Base-by-base conservation (phyloP, 2,329 filamentous ascomycete species). In the Fusarium temperatum region DNA sequence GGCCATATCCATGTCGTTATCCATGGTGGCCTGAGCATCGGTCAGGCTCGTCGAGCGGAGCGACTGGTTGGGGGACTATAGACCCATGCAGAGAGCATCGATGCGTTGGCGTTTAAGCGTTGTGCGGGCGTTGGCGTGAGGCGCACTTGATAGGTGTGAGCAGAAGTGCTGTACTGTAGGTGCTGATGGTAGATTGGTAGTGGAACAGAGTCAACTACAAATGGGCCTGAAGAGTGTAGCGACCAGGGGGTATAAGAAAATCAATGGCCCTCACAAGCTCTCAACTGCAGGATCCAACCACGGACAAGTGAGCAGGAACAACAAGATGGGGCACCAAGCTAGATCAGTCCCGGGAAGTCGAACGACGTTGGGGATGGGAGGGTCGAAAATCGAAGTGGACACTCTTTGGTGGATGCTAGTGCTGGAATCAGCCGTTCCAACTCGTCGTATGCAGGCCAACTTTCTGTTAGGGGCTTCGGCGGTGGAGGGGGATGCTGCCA, bases 1-100 rank as follows among this genome's bases (percentile, higher is more conserved):
- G 78, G 79, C 81, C 77, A 77, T 80, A 72, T 79, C 77, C 77
- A 78, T 77, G 79, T 78, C 78, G 78, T 77, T 75, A 82, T 87
- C 85, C 86, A 88, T 88, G 82, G 83, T 85, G 80, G 81, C 81
- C 80, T 81, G 81, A 81, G 81, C 84, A 84, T 84, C 80, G 78
- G 83, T 84, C 82, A 83, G 82, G 82, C 81, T 80, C 78, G 79
- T 81, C 78, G 80, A 81, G 80, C 78, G 79, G 81, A 82, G 79
- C 81, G 82, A 82, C 81, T 81, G 81, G 82, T 82, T 79, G 80
- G 80, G 80, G 81, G 78, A 80, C 80, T 80, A 82, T 74, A 82
- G 79, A 82, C 81, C 82, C 83, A 85, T 83, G 84, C 83, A 84
- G 80, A 80, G 80, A 81, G 82, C 83, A 85, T 86, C 81, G 84